Evolutionary conservation across 2,329 filamentous ascomycete species (phyloP).

Genomic region (Daldinia sp.): DNA sequence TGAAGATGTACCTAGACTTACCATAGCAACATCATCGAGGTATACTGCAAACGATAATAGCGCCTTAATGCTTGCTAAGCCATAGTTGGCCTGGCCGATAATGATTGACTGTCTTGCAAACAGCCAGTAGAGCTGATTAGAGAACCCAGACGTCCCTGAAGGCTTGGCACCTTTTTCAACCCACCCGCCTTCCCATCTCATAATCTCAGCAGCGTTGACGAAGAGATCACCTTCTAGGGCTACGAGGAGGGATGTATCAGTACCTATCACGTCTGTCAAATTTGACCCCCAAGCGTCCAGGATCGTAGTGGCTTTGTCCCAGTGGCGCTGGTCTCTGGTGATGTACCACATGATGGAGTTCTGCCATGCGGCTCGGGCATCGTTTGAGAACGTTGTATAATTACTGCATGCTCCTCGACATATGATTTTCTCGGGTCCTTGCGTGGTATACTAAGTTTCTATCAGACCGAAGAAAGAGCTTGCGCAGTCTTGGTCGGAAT

Average conservation of each 20-base stretch:
- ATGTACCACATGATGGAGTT: constrained; percentile 60
- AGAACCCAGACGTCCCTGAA: constrained; percentile 55
- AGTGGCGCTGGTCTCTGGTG: constrained; percentile 54
- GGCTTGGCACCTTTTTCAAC: constrained; percentile 52
- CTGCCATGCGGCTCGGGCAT: constrained; percentile 56
- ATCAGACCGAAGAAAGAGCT: constrained; percentile 29
- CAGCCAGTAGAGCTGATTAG: constrained; percentile 57
- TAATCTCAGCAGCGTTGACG: constrained; percentile 59
- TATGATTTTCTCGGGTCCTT: constrained; percentile 49
- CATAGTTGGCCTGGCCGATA: constrained; percentile 59
- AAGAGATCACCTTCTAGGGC: constrained; percentile 56
- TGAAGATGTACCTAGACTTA: constrained; percentile 17
- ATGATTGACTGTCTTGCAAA: constrained; percentile 55
- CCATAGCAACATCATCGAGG: constrained; percentile 55
- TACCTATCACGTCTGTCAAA: constrained; percentile 52
- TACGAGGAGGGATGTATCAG: constrained; percentile 54
- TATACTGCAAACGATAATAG: constrained; percentile 57
- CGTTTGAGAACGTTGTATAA: constrained; percentile 53
- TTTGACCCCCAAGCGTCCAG: constrained; percentile 54
- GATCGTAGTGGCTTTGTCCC: constrained; percentile 52
- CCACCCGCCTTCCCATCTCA: constrained; percentile 59
- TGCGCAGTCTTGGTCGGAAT: not conserved
- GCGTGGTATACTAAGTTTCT: constrained; percentile 47
- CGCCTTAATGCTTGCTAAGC: constrained; percentile 56
- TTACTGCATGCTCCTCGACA: constrained; percentile 53